Base-by-base conservation (phyloP, 805 yeast genomes). In the Myxozyma udenii region DNA sequence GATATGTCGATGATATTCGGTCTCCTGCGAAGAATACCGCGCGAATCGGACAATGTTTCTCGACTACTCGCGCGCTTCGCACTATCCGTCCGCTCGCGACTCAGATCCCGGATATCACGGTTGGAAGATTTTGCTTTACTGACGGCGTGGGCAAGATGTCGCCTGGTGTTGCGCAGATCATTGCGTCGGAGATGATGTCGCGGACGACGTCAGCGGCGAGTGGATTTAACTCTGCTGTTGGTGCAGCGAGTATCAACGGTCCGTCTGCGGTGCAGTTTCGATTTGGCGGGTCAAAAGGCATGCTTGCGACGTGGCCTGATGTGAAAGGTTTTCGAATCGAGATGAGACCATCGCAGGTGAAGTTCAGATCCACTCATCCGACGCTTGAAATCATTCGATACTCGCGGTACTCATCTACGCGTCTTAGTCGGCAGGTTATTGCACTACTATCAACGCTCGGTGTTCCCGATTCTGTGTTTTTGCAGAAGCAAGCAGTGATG, bases 1-100 rank as follows among this genome's bases (percentile, higher is more conserved):
- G 46, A n/a, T 18, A 24, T 11, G 30, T 43, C 21, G n/a, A 16
- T 32, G 28, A 32, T 22, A 43, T 43, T 3, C 30, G 33, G 21
- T 19, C 16, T n/a, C 30, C 33, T 6, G 46, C 46, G 2, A 43
- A 43, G 22, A 43, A 43, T 22, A 30, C 39, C 4, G 46, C 46
- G 16, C 46, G 46, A n/a, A 14, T 43, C n/a, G 46, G 46, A 16
- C 46, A 43, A 23, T 43, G 46, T 23, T 43, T 43, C 26, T 43
- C 46, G 18, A 43, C 46, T 3, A 43, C 46, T 6, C 38, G 46
- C 6, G 46, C 46, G 7, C 39, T 43, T 26, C 46, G 46, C 4
- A 43, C 46, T 3, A 43, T 37, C 12, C 30, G 33, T 14, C 46
- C 46, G n/a, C 24, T 30, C 11, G 76, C 64, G 83, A 88, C 30